These are phyloP conservation scores for Neoconidiobolus thromboides DNA, from an alignment of 371 early-diverging fungal genomes.

Conservation along the genomic window DNA sequence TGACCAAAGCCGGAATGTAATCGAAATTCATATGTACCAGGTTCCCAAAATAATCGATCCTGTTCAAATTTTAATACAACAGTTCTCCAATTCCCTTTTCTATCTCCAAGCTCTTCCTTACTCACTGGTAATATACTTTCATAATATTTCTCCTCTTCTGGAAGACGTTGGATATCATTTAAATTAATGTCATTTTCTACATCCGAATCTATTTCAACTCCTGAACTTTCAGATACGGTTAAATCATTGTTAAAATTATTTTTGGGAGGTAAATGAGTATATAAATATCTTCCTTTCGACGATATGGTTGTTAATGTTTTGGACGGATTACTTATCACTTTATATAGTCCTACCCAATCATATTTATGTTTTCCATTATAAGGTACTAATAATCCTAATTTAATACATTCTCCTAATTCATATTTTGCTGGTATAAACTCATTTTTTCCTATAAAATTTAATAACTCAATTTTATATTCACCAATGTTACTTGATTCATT, in stretches of 20 bases:
- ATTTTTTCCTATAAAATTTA: conserved; percentile 40
- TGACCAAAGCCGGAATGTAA: neutral
- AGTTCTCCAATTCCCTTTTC: too few species aligned
- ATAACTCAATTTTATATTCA: conserved; percentile 1
- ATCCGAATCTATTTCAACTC: too few species aligned
- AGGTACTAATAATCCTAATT: conserved; percentile 42
- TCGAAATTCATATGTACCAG: neutral
- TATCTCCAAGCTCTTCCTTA: too few species aligned
- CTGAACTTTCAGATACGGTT: too few species aligned
- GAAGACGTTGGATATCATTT: too few species aligned
- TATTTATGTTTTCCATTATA: conserved; percentile 31
- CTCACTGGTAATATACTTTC: too few species aligned
- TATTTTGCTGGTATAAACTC: conserved; percentile 23
- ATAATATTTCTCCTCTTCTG: too few species aligned
- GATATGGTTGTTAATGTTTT: conserved; percentile 47
- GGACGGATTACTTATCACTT: conserved; percentile 45
- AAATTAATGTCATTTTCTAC: too few species aligned
- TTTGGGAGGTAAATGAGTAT: too few species aligned
- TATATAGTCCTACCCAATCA: conserved; percentile 90
- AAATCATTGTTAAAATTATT: too few species aligned
- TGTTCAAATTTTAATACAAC: too few species aligned
- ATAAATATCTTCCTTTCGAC: conserved; percentile 42
- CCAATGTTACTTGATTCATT: conserved; percentile 10
- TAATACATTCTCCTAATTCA: too few species aligned
- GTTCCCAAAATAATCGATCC: neutral